A percentile compares a stretch with the other conserved stretches of the same genome.
Conservation (phyloP, 352 stramenopile genomes). For the Globisporangium paroecandrum region DNA sequence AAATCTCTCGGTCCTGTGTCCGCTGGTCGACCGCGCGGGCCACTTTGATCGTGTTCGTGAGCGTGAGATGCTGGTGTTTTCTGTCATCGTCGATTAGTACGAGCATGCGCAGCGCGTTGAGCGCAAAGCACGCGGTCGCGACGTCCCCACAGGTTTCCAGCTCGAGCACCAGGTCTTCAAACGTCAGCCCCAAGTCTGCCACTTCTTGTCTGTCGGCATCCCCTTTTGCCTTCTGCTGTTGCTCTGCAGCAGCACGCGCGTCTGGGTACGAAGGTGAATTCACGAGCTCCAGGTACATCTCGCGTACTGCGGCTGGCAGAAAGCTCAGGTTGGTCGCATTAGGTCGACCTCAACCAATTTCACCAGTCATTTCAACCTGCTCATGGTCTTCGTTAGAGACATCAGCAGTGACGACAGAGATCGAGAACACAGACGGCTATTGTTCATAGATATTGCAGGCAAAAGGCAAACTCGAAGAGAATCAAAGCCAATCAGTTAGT, state of each 20-base stretch:
- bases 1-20: conserved; percentile 35
- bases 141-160: conserved; percentile 38
- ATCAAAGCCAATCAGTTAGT: not conserved
- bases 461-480: not conserved
- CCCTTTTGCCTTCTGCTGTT: not conserved
- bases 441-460: not conserved
- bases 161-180: conserved; percentile 45
- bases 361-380: conserved; percentile 4
- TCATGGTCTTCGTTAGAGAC: conserved; percentile 18
- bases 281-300: conserved; percentile 28
- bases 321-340: conserved; percentile 37
- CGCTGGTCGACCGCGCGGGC: conserved; percentile 34
- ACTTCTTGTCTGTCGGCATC: conserved; percentile 23
- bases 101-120: conserved; percentile 39
- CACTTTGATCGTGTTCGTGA: conserved; percentile 36
- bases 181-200: conserved; percentile 26
- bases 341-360: not conserved
- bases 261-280: conserved; percentile 8
- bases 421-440: conserved; percentile 36
- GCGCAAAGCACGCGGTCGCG: conserved; percentile 23
- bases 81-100: conserved; percentile 22
- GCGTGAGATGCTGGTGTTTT: conserved; percentile 17
- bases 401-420: conserved; percentile 20
- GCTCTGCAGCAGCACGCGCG: not conserved
- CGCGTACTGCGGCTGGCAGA: conserved; percentile 31